Evolutionary conservation across 768 basidiomycete genomes (phyloP).

Genomic region (Boletus pseudo-olivaceus): DNA sequence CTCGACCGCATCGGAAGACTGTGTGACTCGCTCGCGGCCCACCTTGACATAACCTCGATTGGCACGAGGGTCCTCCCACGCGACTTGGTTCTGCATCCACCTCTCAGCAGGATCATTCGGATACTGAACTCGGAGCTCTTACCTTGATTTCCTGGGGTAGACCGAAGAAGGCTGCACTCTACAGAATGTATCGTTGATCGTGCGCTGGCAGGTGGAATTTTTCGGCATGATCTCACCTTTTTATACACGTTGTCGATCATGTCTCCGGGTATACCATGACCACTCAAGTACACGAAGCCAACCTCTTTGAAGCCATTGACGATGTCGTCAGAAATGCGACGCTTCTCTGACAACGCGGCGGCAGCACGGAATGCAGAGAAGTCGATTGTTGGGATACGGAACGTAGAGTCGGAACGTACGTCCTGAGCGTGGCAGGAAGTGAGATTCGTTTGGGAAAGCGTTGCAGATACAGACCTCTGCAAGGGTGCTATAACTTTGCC

Average conservation of each 20-base stretch:
- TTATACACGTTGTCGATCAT: constrained; percentile 58
- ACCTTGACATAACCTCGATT: constrained; percentile 82
- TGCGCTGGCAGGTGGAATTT: not conserved
- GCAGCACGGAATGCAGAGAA: constrained; percentile 64
- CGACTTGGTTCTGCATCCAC: constrained; percentile 49
- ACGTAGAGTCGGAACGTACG: constrained; percentile 37
- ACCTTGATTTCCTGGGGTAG: constrained; percentile 64
- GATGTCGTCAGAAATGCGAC: constrained; percentile 60
- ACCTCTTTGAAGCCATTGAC: constrained; percentile 75
- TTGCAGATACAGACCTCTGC: constrained; percentile 18
- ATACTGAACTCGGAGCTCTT: not conserved
- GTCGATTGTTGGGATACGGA: constrained; percentile 75
- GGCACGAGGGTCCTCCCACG: constrained; percentile 82
- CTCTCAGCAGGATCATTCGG: not conserved
- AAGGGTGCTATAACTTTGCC: constrained; percentile 21
- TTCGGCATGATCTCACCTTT: constrained; percentile 44
- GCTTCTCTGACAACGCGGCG: constrained; percentile 51
- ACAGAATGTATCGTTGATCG: not conserved
- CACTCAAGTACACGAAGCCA: constrained; percentile 75
- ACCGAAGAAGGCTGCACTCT: constrained; percentile 78
- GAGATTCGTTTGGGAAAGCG: not conserved
- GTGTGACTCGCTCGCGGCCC: constrained; percentile 81
- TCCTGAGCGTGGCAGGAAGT: constrained; percentile 23
- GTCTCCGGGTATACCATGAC: constrained; percentile 63
- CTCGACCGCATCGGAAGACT: constrained; percentile 64